phyloP scores from a whole-genome alignment of 305 asterid species.

The Petunia hybrid region DNA sequence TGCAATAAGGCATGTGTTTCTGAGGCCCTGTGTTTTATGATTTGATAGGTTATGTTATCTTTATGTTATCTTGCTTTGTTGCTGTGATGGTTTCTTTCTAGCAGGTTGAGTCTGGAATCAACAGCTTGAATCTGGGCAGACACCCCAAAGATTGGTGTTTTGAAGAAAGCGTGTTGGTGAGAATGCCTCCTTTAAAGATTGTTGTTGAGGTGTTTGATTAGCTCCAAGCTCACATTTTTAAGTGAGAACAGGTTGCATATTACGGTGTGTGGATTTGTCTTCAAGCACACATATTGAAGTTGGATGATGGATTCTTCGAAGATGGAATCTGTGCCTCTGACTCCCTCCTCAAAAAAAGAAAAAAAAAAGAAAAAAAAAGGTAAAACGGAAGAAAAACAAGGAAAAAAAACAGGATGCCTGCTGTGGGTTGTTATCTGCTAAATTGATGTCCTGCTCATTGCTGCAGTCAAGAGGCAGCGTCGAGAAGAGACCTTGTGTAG shows the following conservation, averaged over 20 bases:
- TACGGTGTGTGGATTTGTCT: conserved; percentile 18
- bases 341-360: neutral
- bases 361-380: neutral
- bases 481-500: neutral
- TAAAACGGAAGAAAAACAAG: neutral
- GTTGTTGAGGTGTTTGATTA: conserved; percentile 18
- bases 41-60: conserved; percentile 35
- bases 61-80: conserved; percentile 37
- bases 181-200: conserved; percentile 12
- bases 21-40: conserved; percentile 16
- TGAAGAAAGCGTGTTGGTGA: neutral
- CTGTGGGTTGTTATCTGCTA: neutral
- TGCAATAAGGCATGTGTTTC: conserved; percentile 39
- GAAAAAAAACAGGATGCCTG: neutral
- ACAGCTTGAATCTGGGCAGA: conserved; percentile 30
- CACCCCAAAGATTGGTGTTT: conserved; percentile 11
- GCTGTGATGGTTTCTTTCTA: conserved; percentile 28
- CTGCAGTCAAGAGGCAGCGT: conserved; percentile 2
- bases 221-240: conserved; percentile 13
- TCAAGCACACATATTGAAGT: neutral
- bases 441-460: neutral
- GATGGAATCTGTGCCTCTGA: conserved; percentile 22
- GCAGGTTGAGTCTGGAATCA: conserved; percentile 42
- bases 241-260: conserved; percentile 19
- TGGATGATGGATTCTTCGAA: conserved; percentile 19